These are phyloP conservation scores for Amanita polypyramis DNA, from an alignment of 768 basidiomycete genomes.

Conservation along the genomic window DNA sequence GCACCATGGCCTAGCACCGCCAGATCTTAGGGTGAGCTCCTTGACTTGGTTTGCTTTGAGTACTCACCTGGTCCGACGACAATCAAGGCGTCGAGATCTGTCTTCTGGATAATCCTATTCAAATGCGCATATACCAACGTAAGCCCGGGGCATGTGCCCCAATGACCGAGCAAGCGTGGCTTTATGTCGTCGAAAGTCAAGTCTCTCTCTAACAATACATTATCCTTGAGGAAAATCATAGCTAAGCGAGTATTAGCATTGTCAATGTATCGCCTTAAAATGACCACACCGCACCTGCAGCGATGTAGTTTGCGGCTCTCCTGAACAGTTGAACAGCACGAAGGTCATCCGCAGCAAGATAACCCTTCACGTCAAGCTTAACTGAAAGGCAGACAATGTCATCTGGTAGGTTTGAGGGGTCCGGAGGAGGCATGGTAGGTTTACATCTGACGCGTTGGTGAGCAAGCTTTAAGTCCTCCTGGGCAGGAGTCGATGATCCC, in stretches of 20 bases:
- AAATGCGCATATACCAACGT: slow-evolving; percentile 63
- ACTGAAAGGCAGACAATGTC: slow-evolving; percentile 39
- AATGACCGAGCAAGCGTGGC: slow-evolving; percentile 70
- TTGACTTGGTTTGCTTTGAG: not conserved
- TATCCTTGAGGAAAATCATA: slow-evolving; percentile 77
- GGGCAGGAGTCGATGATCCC: no score
- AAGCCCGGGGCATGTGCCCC: slow-evolving; percentile 79
- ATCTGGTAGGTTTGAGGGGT: slow-evolving; percentile 57
- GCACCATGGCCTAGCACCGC: slow-evolving; percentile 60
- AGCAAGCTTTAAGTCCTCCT: no score
- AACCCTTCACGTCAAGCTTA: slow-evolving; percentile 33
- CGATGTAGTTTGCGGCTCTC: slow-evolving; percentile 58
- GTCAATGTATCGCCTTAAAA: not conserved
- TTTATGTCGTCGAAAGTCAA: slow-evolving; percentile 68
- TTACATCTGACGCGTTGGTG: slow-evolving; percentile 28
- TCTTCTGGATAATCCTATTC: slow-evolving; percentile 51
- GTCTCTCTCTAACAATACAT: slow-evolving; percentile 53
- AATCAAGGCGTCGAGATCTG: slow-evolving; percentile 53
- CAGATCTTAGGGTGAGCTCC: not conserved
- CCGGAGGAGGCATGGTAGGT: slow-evolving; percentile 54
- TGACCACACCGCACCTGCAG: slow-evolving; percentile 36
- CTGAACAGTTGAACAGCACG: slow-evolving; percentile 41
- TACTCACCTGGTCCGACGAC: slow-evolving; percentile 66
- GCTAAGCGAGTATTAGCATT: slow-evolving; percentile 26
- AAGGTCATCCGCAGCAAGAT: slow-evolving; percentile 41